Evolutionary conservation across 2,329 filamentous ascomycete species (phyloP).

Genomic region (Teratosphaeria viscida): DNA sequence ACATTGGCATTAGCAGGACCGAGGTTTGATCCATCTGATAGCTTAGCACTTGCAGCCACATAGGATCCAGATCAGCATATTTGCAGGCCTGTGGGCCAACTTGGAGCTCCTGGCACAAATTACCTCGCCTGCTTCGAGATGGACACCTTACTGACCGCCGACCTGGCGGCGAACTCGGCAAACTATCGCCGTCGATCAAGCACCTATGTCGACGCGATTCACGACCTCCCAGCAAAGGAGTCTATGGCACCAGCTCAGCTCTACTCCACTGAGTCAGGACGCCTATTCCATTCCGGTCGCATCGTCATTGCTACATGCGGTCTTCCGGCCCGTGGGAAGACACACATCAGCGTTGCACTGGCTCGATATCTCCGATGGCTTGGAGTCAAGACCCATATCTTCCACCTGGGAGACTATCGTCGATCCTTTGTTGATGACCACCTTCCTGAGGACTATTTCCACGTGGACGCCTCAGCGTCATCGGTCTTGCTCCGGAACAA

Average conservation of each 20-base stretch:
- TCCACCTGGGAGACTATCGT: conserved; percentile 93
- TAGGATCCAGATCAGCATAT: not conserved
- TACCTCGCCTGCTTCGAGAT: conserved; percentile 26
- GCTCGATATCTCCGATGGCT: conserved; percentile 93
- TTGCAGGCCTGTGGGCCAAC: not conserved
- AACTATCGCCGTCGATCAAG: conserved; percentile 87
- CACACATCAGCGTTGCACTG: conserved; percentile 92
- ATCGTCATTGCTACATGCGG: conserved; percentile 98
- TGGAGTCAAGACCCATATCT: conserved; percentile 94
- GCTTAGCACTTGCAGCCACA: not conserved
- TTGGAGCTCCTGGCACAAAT: not conserved
- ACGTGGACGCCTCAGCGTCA: conserved; percentile 81
- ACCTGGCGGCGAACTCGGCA: conserved; percentile 82
- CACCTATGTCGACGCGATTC: conserved; percentile 93
- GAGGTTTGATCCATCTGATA: not conserved
- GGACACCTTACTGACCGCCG: conserved; percentile 66
- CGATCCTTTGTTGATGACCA: conserved; percentile 79
- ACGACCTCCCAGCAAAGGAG: conserved; percentile 75
- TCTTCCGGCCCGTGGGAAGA: conserved; percentile 89
- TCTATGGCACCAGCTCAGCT: conserved; percentile 90
- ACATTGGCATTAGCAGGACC: not conserved
- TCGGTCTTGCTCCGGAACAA: conserved; percentile 93
- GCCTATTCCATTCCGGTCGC: conserved; percentile 90
- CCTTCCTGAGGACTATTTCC: conserved; percentile 96
- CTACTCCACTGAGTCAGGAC: conserved; percentile 95